These are phyloP conservation scores for Hypoxylon fuscum DNA, from an alignment of 495 filamentous ascomycete species.

Conservation along the genomic window DNA sequence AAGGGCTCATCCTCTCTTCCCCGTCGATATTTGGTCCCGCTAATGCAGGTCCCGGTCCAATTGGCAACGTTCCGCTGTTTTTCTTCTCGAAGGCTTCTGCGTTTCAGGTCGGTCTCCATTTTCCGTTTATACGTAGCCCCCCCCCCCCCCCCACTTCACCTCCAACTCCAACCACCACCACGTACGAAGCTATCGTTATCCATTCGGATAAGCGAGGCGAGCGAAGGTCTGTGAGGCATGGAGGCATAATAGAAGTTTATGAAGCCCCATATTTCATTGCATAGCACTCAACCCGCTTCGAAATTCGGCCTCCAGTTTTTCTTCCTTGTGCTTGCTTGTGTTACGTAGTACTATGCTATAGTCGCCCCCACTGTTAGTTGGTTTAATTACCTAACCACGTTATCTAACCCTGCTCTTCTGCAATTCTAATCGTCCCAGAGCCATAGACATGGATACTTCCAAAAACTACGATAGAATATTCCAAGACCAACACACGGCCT, in stretches of 20 bases:
- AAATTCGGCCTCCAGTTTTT: constrained; percentile 23
- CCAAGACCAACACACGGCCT: constrained; percentile 15
- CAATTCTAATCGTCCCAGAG: constrained; percentile 28
- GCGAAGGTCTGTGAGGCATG: constrained; percentile 17
- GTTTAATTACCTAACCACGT: constrained; percentile 32
- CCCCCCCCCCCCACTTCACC: constrained; percentile 4
- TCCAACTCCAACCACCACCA: too few species aligned
- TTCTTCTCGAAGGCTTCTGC: constrained; percentile 39
- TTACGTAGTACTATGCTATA: constrained; percentile 12
- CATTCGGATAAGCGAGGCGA: constrained; percentile 26
- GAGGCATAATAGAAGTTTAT: constrained; percentile 15
- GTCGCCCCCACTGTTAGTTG: constrained; percentile 7
- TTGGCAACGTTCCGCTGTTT: constrained; percentile 39
- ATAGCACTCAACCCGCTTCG: constrained; percentile 27
- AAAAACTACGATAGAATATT: constrained; percentile 39
- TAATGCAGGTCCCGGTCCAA: constrained; percentile 42
- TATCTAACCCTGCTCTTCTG: constrained; percentile 14
- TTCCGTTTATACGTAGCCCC: constrained; percentile 14
- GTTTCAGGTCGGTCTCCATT: constrained; percentile 27
- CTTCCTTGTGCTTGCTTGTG: constrained; percentile 7
- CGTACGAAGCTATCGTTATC: constrained; percentile 29
- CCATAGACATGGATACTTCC: constrained; percentile 40
- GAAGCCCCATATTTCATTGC: constrained; percentile 24
- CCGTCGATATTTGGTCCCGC: constrained; percentile 37
- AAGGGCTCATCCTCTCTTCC: constrained; percentile 24